A percentile compares a stretch with the other conserved stretches of the same genome.
phyloP scores from a whole-genome alignment of 148 eudicot genomes.

The Fallopia convolvulus region DNA sequence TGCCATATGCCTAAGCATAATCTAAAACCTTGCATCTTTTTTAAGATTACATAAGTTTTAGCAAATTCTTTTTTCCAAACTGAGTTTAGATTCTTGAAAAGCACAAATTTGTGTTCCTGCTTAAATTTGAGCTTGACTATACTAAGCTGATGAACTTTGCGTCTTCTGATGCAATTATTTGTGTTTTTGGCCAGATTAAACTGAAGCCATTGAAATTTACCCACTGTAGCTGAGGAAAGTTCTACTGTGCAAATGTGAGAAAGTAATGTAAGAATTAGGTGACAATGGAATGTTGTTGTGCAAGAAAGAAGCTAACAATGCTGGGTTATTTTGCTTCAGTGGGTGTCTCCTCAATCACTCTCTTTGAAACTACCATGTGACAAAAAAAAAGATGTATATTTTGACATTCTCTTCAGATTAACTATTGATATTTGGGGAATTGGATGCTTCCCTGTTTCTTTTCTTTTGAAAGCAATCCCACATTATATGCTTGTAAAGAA shows the following conservation, averaged over 20 bases:
- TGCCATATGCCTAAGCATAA: neutral
- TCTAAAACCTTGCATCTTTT: neutral
- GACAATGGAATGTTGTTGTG: slow-evolving; percentile 2
- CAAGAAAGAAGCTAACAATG: slow-evolving; percentile 10
- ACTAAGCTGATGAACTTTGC: neutral
- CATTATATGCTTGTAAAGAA: neutral
- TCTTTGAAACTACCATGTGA: neutral
- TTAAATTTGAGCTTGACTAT: neutral
- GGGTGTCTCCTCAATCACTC: neutral
- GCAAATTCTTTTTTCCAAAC: neutral
- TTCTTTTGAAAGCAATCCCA: neutral
- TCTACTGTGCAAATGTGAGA: slow-evolving; percentile 4
- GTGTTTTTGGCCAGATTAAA: neutral
- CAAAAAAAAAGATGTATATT: slow-evolving; percentile 3
- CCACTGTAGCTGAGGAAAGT: neutral
- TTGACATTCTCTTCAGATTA: slow-evolving; percentile 4
- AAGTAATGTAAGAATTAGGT: slow-evolving; percentile 2
- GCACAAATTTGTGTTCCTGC: neutral
- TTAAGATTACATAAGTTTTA: no score
- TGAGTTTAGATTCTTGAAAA: neutral
- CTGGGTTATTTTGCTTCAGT: neutral
- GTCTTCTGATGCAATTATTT: neutral
- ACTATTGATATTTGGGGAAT: neutral
- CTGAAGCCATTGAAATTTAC: neutral
- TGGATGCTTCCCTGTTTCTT: neutral